Base-by-base conservation (phyloP, 1,284 basidiomycete species). In the Ganoderma resinaceum region DNA sequence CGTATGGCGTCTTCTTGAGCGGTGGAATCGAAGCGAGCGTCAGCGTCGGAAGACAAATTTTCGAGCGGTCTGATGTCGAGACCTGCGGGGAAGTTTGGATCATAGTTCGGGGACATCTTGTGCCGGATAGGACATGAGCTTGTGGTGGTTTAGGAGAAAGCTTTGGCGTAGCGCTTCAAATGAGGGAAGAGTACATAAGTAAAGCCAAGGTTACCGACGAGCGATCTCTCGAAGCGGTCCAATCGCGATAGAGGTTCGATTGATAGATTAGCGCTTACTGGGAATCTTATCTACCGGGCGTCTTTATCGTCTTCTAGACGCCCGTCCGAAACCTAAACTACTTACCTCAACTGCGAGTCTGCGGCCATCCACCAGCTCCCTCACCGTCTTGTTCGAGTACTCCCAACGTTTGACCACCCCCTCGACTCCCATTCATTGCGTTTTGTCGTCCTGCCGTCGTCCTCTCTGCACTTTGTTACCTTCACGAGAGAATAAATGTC, bases 1-100 rank as follows among this genome's bases (percentile, higher is more conserved):
- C 82, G 78, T 66, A 94, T 93, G 7, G 90, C 87, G n/a, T 82
- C 78, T 69, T 82, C 78, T 74, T 93, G 91, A 3, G 87, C 85
- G 49, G 77, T 72, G 23, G 78, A 74, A 52, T 83, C 81, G 72
- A 90, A 90, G 14, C 72, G 71, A 42, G 69, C 72, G 66, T 72
- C 73, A 40, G 63, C 1, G 70, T 70, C 66, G 5, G 68, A 63
- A 0, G 53, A 33, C 59, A 70, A 63, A 58, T 53, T 61, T 26
- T 62, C 61, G 2, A 75, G 74, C 11, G 77, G 76, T 26, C 49
- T 69, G 42, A 79, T 79, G 46, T 75, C 68, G 33, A 79, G 76
- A 37, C 74, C 70, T 12, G 62, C 33, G 4, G 77, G 78, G 49
- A 79, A 79, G 65, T 79, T 79, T 7, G 77, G 72, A 49, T 73